Conservation (phyloP, 768 basidiomycete genomes). For the Chalciporus piperatus region DNA sequence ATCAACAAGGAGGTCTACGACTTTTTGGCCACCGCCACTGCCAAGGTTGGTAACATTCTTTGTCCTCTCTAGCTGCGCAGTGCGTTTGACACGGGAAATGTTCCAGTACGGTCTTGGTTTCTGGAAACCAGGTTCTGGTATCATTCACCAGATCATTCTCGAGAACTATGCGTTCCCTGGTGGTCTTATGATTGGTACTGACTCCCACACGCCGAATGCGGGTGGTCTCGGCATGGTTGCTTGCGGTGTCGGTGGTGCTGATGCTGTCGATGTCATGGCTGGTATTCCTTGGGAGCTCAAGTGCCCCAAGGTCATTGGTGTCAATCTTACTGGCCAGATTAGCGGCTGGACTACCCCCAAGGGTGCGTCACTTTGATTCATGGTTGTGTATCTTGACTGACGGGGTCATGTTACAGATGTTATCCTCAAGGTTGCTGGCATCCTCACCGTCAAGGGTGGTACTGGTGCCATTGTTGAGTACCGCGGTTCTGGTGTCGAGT, state of each 20-base stretch:
- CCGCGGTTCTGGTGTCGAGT: slow-evolving; percentile 90
- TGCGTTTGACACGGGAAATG: neutral
- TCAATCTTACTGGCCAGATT: slow-evolving; percentile 94
- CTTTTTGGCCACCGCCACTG: slow-evolving; percentile 95
- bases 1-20: slow-evolving; percentile 99
- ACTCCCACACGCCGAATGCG: slow-evolving; percentile 98
- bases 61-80: neutral
- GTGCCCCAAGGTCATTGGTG: slow-evolving; percentile 98
- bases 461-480: slow-evolving; percentile 99
- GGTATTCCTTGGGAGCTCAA: slow-evolving; percentile 98
- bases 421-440: slow-evolving; percentile 98
- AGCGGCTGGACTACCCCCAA: slow-evolving; percentile 97
- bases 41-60: slow-evolving; percentile 55
- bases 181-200: slow-evolving; percentile 99
- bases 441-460: slow-evolving; percentile 98
- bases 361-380: slow-evolving; percentile 44
- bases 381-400: slow-evolving; percentile 5
- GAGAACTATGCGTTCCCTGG: slow-evolving; percentile 99
- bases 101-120: slow-evolving; percentile 94
- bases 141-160: slow-evolving; percentile 98
- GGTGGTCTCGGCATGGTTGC: slow-evolving; percentile 99
- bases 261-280: slow-evolving; percentile 99
- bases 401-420: slow-evolving; percentile 56
- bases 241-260: slow-evolving; percentile 98
- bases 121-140: slow-evolving; percentile 99